phyloP scores from a whole-genome alignment of 495 filamentous ascomycete genomes.

The Hypoxylon lenormandii region DNA sequence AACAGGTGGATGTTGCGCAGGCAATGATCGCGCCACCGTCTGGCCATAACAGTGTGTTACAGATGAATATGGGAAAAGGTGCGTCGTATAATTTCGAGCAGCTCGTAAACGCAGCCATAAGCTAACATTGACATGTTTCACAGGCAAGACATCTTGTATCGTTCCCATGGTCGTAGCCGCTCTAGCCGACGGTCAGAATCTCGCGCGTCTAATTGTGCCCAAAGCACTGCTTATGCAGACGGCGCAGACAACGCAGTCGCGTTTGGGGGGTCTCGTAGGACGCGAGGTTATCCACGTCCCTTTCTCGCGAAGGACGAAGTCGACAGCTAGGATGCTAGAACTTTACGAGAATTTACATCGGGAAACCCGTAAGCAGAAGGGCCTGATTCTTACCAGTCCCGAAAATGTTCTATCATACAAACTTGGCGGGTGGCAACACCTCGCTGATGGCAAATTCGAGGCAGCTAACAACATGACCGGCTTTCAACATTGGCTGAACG shows the following conservation, averaged over 20 bases:
- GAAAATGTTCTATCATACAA: slow-evolving; percentile 67
- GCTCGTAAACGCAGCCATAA: neutral
- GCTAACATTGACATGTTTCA: slow-evolving; percentile 1
- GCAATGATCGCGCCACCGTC: slow-evolving; percentile 63
- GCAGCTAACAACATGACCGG: slow-evolving; percentile 58
- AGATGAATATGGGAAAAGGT: slow-evolving; percentile 67
- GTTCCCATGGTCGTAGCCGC: slow-evolving; percentile 65
- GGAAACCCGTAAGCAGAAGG: slow-evolving; percentile 45
- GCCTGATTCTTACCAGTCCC: slow-evolving; percentile 63
- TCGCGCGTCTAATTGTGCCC: slow-evolving; percentile 64
- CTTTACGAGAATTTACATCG: slow-evolving; percentile 56
- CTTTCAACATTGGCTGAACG: slow-evolving; percentile 63
- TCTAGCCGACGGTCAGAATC: slow-evolving; percentile 60
- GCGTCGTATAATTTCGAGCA: slow-evolving; percentile 29
- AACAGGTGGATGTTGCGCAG: slow-evolving; percentile 66
- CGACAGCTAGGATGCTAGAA: slow-evolving; percentile 44
- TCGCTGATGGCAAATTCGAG: slow-evolving; percentile 54
- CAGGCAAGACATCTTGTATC: slow-evolving; percentile 66
- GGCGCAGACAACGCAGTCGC: slow-evolving; percentile 60
- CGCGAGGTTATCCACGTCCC: slow-evolving; percentile 62
- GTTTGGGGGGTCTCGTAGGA: slow-evolving; percentile 62
- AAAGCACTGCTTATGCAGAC: slow-evolving; percentile 66
- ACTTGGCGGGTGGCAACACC: slow-evolving; percentile 62
- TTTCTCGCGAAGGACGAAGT: slow-evolving; percentile 62
- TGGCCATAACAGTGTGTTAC: slow-evolving; percentile 64